Conservation (phyloP, 192 early-diverging fungal species). For the Entomortierella beljakovae region DNA sequence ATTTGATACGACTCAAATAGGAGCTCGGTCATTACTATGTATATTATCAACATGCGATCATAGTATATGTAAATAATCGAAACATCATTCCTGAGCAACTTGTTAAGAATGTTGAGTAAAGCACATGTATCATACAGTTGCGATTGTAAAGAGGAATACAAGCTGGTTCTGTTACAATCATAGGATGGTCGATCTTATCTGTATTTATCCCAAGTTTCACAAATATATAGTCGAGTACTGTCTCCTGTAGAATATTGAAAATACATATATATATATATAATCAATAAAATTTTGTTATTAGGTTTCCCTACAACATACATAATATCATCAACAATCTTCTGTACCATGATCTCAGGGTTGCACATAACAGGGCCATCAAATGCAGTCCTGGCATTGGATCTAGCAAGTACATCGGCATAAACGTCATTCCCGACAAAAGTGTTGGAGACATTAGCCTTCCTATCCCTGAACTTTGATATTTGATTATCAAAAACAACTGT, state of each 20-base stretch:
- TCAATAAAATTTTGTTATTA: neutral
- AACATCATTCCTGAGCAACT: too few species aligned
- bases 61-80: too few species aligned
- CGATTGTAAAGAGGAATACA: slow-evolving; percentile 83
- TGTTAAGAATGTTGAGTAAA: too few species aligned
- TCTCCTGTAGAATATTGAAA: slow-evolving; percentile 65
- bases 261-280: neutral
- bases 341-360: slow-evolving; percentile 83
- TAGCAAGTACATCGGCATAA: slow-evolving; percentile 62
- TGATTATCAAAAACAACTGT: slow-evolving; percentile 80
- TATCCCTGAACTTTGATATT: slow-evolving; percentile 73
- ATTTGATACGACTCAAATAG: slow-evolving; percentile 88
- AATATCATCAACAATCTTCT: neutral
- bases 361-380: slow-evolving; percentile 76
- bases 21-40: slow-evolving; percentile 85
- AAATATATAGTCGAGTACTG: slow-evolving; percentile 89
- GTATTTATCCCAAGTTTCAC: slow-evolving; percentile 79
- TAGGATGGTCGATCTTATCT: slow-evolving; percentile 78
- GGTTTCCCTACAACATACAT: neutral
- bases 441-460: slow-evolving; percentile 56
- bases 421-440: slow-evolving; percentile 78
- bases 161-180: slow-evolving; percentile 90
- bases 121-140: slow-evolving; percentile 73
- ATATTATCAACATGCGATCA: too few species aligned
- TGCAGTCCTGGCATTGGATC: slow-evolving; percentile 66